A percentile compares a stretch with the other conserved stretches of the same genome.
Conservation (phyloP, 1,284 basidiomycete genomes). For the Trichosporon sp. region DNA sequence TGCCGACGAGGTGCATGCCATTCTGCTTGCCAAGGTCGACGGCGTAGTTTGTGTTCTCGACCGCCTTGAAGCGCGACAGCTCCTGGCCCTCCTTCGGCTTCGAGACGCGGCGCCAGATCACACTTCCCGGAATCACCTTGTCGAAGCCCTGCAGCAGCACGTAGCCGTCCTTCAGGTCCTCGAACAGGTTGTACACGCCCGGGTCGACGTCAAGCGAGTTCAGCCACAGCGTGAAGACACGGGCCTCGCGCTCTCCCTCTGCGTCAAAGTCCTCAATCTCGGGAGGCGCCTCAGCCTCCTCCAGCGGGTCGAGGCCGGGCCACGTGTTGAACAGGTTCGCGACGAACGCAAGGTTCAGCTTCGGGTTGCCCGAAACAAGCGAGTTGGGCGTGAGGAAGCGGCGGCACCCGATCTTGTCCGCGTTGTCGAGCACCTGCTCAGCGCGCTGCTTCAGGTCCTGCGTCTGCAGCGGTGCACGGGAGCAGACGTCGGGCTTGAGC, state of each 20-base stretch:
- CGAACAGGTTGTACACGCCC: slow-evolving; percentile 92
- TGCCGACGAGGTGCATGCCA: slow-evolving; percentile 93
- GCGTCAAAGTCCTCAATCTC: slow-evolving; percentile 97
- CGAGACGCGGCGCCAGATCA: slow-evolving; percentile 89
- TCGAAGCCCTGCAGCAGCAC: slow-evolving; percentile 95
- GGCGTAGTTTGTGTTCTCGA: slow-evolving; percentile 97
- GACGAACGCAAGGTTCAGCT: slow-evolving; percentile 96
- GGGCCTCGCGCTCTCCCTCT: slow-evolving; percentile 95
- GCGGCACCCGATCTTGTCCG: slow-evolving; percentile 88
- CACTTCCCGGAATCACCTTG: slow-evolving; percentile 87
- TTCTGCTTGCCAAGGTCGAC: slow-evolving; percentile 91
- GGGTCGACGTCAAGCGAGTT: slow-evolving; percentile 96
- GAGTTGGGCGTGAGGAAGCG: slow-evolving; percentile 93
- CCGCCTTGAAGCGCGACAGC: slow-evolving; percentile 91
- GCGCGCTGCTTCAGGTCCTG: slow-evolving; percentile 78
- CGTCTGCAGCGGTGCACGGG: slow-evolving; percentile 87
- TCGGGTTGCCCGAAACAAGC: slow-evolving; percentile 92
- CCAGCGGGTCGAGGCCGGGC: slow-evolving; percentile 87
- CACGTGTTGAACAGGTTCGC: slow-evolving; percentile 98
- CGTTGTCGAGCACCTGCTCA: slow-evolving; percentile 89
- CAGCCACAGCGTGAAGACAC: slow-evolving; percentile 97
- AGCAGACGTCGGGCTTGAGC: slow-evolving; percentile 90
- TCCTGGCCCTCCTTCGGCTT: slow-evolving; percentile 87
- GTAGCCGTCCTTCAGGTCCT: slow-evolving; percentile 88
- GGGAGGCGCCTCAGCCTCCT: slow-evolving; percentile 73